phyloP scores from a whole-genome alignment of 2,329 filamentous ascomycete genomes.

The Colletotrichum graminicola region DNA sequence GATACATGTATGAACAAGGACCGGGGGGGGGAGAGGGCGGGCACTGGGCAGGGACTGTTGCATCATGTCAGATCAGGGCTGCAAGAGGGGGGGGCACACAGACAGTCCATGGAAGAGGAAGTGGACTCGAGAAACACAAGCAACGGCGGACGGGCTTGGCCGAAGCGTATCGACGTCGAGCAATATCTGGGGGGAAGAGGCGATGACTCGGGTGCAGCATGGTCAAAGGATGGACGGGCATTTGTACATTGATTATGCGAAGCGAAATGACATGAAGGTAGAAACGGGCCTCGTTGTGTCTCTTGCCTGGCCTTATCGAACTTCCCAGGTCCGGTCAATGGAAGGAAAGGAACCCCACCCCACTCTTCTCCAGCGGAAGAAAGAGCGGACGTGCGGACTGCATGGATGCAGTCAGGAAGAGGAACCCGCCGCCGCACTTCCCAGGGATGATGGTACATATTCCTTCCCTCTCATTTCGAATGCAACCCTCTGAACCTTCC shows the following conservation, averaged over 20 bases:
- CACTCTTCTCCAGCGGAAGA: neutral
- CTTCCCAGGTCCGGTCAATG: neutral
- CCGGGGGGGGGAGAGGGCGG: neutral
- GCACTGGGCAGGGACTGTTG: neutral
- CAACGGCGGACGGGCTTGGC: constrained; percentile 3
- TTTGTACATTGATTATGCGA: neutral
- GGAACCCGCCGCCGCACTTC: constrained; percentile 29
- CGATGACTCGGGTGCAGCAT: neutral
- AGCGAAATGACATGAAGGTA: neutral
- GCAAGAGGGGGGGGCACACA: constrained; percentile 11
- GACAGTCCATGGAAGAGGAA: constrained; percentile 3
- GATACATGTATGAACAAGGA: neutral
- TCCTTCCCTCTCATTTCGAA: neutral
- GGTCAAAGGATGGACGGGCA: neutral
- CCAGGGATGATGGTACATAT: neutral
- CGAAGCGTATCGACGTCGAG: constrained; percentile 13
- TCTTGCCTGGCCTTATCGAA: neutral
- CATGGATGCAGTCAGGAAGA: neutral
- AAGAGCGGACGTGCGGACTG: neutral
- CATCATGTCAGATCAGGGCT: constrained; percentile 8
- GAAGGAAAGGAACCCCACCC: neutral
- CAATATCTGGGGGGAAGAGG: constrained; percentile 17
- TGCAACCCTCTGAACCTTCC: neutral
- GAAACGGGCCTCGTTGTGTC: neutral
- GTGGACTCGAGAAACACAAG: neutral